Evolutionary conservation across 1,284 basidiomycete genomes (phyloP).

Genomic region (Trametes pubescens): DNA sequence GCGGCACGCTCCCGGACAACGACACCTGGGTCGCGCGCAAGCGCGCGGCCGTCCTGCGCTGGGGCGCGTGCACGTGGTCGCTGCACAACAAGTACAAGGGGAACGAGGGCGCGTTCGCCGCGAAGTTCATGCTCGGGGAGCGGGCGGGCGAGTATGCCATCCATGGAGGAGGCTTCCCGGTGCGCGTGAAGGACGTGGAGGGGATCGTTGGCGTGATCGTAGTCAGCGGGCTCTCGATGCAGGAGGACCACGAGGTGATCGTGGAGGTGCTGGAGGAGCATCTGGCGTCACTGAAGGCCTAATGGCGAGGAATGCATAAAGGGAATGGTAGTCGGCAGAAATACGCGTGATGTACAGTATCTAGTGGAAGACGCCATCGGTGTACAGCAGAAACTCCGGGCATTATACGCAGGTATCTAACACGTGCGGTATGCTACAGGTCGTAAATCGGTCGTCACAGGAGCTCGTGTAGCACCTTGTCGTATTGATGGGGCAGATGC

Average conservation of each 20-base stretch:
- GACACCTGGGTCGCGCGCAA: constrained; percentile 48
- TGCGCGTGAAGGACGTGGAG: constrained; percentile 45
- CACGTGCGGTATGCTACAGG: constrained; percentile 29
- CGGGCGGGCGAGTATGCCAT: constrained; percentile 41
- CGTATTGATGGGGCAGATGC: constrained; percentile 55
- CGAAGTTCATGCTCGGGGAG: constrained; percentile 39
- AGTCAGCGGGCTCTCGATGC: constrained; percentile 44
- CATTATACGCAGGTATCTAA: constrained; percentile 25
- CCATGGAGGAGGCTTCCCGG: constrained; percentile 47
- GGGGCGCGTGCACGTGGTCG: constrained; percentile 40
- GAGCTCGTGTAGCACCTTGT: constrained; percentile 68
- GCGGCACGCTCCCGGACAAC: constrained; percentile 45
- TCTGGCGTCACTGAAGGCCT: constrained; percentile 32
- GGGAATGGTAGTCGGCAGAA: neutral
- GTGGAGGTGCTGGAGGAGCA: constrained; percentile 45
- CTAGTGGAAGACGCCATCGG: neutral
- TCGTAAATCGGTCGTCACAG: constrained; percentile 25
- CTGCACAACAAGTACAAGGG: constrained; percentile 39
- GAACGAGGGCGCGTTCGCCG: constrained; percentile 36
- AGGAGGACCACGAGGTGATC: constrained; percentile 46
- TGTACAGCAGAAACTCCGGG: constrained; percentile 2
- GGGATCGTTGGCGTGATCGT: constrained; percentile 47
- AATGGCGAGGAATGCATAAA: constrained; percentile 10
- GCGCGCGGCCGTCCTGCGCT: constrained; percentile 46
- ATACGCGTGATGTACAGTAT: constrained; percentile 12